Conservation (phyloP, 129 eudicot genomes). For the Arctium minus region DNA sequence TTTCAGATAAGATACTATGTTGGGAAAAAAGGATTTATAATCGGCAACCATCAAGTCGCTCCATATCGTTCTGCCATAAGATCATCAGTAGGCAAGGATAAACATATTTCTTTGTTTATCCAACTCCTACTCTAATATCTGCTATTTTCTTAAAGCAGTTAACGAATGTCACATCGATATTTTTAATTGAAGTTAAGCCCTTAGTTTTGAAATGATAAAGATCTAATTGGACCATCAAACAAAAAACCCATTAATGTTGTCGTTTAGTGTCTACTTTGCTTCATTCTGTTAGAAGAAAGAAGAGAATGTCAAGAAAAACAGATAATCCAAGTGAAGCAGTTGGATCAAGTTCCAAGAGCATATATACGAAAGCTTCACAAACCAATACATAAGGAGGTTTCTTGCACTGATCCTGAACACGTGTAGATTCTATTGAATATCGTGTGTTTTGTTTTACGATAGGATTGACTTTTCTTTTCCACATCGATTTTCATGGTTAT, state of each 20-base stretch:
- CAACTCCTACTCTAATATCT: not conserved
- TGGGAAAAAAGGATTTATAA: not conserved
- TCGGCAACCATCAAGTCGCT: not conserved
- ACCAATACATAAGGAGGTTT: not conserved
- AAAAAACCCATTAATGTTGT: not conserved
- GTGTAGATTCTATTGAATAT: not conserved
- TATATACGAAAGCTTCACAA: not conserved
- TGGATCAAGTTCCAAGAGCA: not conserved
- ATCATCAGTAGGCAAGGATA: not conserved
- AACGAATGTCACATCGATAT: not conserved
- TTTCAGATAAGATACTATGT: not conserved
- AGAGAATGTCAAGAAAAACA: not conserved
- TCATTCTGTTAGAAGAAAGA: not conserved
- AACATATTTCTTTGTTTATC: not conserved
- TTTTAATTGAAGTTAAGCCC: not conserved
- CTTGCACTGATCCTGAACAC: not conserved
- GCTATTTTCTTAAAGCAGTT: not conserved
- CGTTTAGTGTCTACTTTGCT: not conserved
- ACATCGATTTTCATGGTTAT: not conserved
- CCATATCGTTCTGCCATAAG: not conserved
- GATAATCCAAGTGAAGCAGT: not conserved
- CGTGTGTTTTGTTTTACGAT: not conserved
- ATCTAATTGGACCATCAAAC: not conserved
- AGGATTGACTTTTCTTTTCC: not conserved
- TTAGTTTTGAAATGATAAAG: not conserved